Evolutionary conservation across 2,329 filamentous ascomycete species (phyloP), one percentile per base, ranked within the genome.

Genomic region (Lecanicillium sp.): DNA sequence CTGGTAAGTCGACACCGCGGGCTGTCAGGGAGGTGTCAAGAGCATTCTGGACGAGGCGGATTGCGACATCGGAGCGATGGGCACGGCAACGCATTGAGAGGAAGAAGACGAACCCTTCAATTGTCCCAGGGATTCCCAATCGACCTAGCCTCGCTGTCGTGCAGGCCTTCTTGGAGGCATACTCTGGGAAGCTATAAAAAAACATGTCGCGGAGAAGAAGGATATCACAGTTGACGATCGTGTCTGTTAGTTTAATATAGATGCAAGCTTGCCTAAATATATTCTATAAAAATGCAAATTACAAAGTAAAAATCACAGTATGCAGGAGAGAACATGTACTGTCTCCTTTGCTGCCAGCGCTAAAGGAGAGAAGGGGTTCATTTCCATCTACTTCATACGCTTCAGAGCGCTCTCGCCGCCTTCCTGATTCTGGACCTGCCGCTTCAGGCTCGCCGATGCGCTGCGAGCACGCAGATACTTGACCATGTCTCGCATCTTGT

Each of bases 21-120:
- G 59, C 60, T 46, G 66, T 65, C 45, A 68, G 57, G 33, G 45
- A 63, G 27, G 64, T 65, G 8, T 73, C 73, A 1, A 64, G 59
- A 29, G 58, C 62, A 2, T 78, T 75, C 67, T 80, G 77, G 77
- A 55, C 52, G 11, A 57, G 53, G 23, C 75, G 79, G 59, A 63
- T 79, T 40, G 58, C 65, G 21, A 67, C 62, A 26, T 72, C 77
- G 0, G 72, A 76, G 58, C 56, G 61, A 7, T 79, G 74, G 59
- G 57, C 79, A 35, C 55, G 60, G 20, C 55, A 63, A 44, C 67
- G 77, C 48, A 58, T 66, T 3, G 60, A 63, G 27, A 20, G 14
- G 12, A 35, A 35, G 12, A 20, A 21, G 37, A 33, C 2, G 27
- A 7, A 29, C 11, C 14, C 12, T 3, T 11, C 6, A 12, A 40